Evolutionary conservation across 352 stramenopile species (phyloP).

Genomic region (Phytophthora pisi): DNA sequence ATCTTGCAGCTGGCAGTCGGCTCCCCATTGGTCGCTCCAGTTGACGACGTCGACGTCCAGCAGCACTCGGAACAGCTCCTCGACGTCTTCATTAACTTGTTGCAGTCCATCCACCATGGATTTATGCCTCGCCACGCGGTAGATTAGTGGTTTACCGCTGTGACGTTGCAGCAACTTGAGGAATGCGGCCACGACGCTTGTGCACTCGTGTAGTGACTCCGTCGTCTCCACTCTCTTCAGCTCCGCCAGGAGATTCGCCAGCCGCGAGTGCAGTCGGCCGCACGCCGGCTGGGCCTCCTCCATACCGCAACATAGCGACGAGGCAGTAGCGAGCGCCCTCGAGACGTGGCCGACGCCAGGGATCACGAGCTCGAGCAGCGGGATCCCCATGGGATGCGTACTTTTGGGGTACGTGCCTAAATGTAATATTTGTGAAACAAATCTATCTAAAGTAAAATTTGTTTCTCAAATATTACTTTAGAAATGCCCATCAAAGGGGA

Average conservation of each 20-base stretch:
- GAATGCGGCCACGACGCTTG: background rate
- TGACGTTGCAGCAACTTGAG: background rate
- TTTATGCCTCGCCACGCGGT: background rate
- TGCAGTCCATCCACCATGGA: background rate
- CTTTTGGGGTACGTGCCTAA: too few relatives aligned
- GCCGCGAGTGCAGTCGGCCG: background rate
- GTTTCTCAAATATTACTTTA: background rate
- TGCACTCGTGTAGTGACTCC: background rate
- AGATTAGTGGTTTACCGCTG: background rate
- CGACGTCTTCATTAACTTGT: background rate
- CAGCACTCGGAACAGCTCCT: background rate
- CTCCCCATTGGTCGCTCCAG: background rate
- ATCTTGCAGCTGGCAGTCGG: background rate
- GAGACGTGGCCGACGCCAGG: background rate
- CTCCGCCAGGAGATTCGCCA: background rate
- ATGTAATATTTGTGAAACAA: too few relatives aligned
- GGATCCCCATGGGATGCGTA: background rate
- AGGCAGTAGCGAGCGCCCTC: background rate
- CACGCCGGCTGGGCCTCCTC: background rate
- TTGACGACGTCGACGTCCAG: background rate
- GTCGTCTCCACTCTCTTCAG: background rate
- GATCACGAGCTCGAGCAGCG: background rate
- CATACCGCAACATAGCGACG: background rate
- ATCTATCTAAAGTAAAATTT: too few relatives aligned
- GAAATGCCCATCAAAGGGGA: background rate